Conservation (phyloP, 2,329 filamentous ascomycete species). For the Alternaria panax region DNA sequence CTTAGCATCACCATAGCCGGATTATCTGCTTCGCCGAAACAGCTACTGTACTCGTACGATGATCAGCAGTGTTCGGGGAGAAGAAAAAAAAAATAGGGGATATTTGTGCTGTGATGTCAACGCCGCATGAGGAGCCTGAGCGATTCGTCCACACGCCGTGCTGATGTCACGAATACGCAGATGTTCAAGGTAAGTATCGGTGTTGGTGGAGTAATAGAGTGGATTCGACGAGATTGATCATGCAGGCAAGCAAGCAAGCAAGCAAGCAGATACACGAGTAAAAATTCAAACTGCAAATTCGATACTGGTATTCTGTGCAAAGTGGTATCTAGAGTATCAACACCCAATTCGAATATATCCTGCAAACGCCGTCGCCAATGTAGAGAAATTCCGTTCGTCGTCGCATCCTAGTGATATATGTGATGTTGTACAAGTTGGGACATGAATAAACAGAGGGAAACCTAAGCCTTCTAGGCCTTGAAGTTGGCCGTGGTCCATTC, state of each 20-base stretch:
- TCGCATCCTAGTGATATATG: conserved; percentile 5
- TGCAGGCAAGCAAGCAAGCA: too few species aligned
- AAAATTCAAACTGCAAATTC: background rate
- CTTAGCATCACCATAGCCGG: background rate
- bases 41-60: background rate
- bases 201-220: background rate
- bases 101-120: background rate
- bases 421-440: conserved; percentile 2
- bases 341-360: background rate
- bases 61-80: background rate
- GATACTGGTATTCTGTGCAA: conserved; percentile 8
- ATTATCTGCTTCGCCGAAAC: background rate
- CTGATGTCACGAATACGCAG: background rate
- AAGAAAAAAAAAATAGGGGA: background rate
- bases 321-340: conserved; percentile 17
- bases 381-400: conserved; percentile 3
- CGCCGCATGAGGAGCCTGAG: background rate
- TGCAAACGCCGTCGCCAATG: conserved; percentile 16
- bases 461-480: conserved; percentile 39
- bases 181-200: background rate
- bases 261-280: background rate
- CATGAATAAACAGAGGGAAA: background rate
- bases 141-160: background rate
- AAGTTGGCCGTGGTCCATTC: conserved; percentile 48
- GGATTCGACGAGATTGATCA: background rate